Percentiles rank a stretch among this genome's conserved stretches.
Evolutionary conservation across 1,284 basidiomycete species (phyloP).

Genomic region (Hortiboletus rubellus): DNA sequence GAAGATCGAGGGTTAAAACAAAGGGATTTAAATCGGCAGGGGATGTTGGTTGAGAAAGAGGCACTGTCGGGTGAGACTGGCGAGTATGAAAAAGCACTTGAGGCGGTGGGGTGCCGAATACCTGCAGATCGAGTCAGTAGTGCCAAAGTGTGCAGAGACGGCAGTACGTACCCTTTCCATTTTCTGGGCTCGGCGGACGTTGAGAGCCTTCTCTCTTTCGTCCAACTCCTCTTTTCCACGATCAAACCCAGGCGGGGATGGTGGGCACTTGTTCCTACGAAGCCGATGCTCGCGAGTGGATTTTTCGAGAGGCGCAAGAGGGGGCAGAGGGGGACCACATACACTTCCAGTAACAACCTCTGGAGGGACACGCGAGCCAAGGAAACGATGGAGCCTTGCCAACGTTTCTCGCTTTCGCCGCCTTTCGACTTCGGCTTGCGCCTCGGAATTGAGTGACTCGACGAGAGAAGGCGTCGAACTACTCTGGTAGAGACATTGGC

Average conservation of each 20-base stretch:
- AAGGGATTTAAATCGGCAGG: slow-evolving; percentile 22
- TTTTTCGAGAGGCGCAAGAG: slow-evolving; percentile 32
- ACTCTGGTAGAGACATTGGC: slow-evolving; percentile 29
- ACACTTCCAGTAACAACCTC: slow-evolving; percentile 61
- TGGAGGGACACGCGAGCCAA: slow-evolving; percentile 72
- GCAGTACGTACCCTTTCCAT: slow-evolving; percentile 70
- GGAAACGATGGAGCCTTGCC: slow-evolving; percentile 76
- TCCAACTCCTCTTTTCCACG: slow-evolving; percentile 66
- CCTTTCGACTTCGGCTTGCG: slow-evolving; percentile 57
- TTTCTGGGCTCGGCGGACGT: slow-evolving; percentile 74
- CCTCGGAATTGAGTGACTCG: slow-evolving; percentile 52
- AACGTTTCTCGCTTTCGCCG: slow-evolving; percentile 70
- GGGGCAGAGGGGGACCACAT: slow-evolving; percentile 44
- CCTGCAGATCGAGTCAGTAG: slow-evolving; percentile 40
- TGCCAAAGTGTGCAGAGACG: neutral
- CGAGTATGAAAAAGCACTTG: slow-evolving; percentile 70
- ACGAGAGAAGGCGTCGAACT: slow-evolving; percentile 46
- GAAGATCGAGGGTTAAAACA: slow-evolving; percentile 22
- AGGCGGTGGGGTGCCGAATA: slow-evolving; percentile 78
- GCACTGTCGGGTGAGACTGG: slow-evolving; percentile 29
- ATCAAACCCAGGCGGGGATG: slow-evolving; percentile 54
- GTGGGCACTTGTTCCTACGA: slow-evolving; percentile 36
- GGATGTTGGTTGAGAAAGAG: slow-evolving; percentile 20
- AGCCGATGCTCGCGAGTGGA: slow-evolving; percentile 10
- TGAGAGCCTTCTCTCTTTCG: slow-evolving; percentile 70